Base-by-base conservation (phyloP, 257 asterid genomes). In the Leptodermis oblonga region DNA sequence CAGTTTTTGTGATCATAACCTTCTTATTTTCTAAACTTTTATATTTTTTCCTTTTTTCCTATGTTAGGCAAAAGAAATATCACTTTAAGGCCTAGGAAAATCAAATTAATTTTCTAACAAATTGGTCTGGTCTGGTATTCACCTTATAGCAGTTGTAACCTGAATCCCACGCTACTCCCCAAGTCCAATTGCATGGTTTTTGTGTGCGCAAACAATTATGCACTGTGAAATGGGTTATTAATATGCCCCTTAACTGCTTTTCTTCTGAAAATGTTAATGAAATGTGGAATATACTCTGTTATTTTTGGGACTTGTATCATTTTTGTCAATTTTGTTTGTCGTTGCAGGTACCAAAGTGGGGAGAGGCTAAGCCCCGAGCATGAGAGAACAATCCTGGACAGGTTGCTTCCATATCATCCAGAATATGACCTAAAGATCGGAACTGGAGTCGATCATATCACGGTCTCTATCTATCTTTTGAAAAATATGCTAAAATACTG, bases 351-450 rank as follows among this genome's bases (percentile, higher is more conserved):
- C 55, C 79, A 73, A 80, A 74, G 85, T 74, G 99, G 97, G 64
- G 92, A 86, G 77, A 80, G 84, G 70, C 81, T 91, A 87, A 89
- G 89, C 62, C 89, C 89, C 20, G 93, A 87, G 55, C 97, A 94
- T 70, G 89, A 91, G 85, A 86, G 77, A 75, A 80, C 82, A 67
- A 85, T 94, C 78, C 62, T 89, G 65, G 92, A 87, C 60, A 91
- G 93, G 83, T 70, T 94, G 84, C 97, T 76, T 62, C 92, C 92
- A 17, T 71, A 86, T 81, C 98, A 92, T 85, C 98, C 98, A 1
- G 88, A 86, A 70, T 74, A 71, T 70, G 87, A 86, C 56, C 73
- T 76, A 79, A 92, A 92, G 83, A 88, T 92, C 30, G 98, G 98
- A 28, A 75, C 68, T 62, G 98, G 98, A 79, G 79, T 90, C 64